Evolutionary conservation across 2,329 filamentous ascomycete genomes (phyloP).

Genomic region (Lecanoromycetidae sp.): DNA sequence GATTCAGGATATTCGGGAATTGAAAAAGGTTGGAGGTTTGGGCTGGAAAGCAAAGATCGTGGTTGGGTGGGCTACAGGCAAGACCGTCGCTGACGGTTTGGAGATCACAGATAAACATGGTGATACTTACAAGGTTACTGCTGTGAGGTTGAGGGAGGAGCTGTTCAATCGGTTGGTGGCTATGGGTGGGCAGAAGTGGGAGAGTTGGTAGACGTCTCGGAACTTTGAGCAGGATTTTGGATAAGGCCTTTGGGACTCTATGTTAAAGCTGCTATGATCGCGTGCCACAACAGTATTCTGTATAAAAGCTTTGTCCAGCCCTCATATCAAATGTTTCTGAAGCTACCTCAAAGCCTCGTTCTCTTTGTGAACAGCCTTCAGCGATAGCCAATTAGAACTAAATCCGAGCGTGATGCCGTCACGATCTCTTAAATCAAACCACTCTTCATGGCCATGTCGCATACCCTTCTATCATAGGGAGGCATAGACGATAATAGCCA

Average conservation of each 20-base stretch:
- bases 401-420: too few relatives aligned
- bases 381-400: background rate
- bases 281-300: too few relatives aligned
- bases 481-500: background rate
- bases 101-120: slow-evolving; percentile 51
- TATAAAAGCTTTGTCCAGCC: too few relatives aligned
- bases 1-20: slow-evolving; percentile 56
- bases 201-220: slow-evolving; percentile 50
- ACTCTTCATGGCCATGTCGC: too few relatives aligned
- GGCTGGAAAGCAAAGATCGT: slow-evolving; percentile 78
- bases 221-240: background rate
- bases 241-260: background rate
- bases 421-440: background rate
- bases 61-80: slow-evolving; percentile 64
- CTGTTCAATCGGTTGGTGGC: slow-evolving; percentile 68
- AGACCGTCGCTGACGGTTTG: slow-evolving; percentile 64
- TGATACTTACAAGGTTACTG: slow-evolving; percentile 51
- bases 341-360: too few relatives aligned
- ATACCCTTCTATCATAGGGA: background rate
- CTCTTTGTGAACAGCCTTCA: too few relatives aligned
- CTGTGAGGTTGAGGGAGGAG: slow-evolving; percentile 60
- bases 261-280: too few relatives aligned
- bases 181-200: slow-evolving; percentile 75
- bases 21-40: slow-evolving; percentile 69
- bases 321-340: too few relatives aligned